Base-by-base conservation (phyloP, 2,329 filamentous ascomycete genomes). In the Pseudodiploospora longispora region DNA sequence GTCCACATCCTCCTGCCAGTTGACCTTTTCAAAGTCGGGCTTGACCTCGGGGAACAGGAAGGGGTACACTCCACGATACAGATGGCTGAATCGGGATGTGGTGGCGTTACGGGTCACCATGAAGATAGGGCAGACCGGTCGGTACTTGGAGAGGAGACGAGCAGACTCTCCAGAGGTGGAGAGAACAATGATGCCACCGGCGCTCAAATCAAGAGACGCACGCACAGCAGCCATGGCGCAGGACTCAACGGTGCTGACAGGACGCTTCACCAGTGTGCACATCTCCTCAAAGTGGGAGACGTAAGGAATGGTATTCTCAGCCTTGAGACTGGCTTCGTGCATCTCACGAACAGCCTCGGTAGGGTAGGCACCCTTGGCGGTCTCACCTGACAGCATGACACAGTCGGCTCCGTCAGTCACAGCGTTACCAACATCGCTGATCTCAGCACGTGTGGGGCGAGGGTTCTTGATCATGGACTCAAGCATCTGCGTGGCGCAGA, bases 391-490 rank as follows among this genome's bases (percentile, higher is more conserved):
- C 74, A 98, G 79, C 93, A 98, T 98, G 68, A 98, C 93, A 72
- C 93, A 98, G 79, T 98, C 93, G 50, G 91, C 89, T 60, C 93
- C 93, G 63, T 98, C 93, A 42, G 95, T 87, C 54, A 98, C 89
- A 55, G 93, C 93, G 69, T 98, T 98, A 58, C 93, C 93, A 51
- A 98, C 93, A 64, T 98, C 93, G 63, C 87, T 95, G 66, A 98
- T 95, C 76, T 98, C 93, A 53, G 93, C 93, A 71, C 93, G 89
- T 52, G 93, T 98, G 41, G 93, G 93, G 52, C 93, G 87, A 55
- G 93, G 93, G 78, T 98, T 98, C 80, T 95, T 96, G 70, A 95
- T 98, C 93, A 98, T 98, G 53, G 89, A 95, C 80, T 98, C 93
- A 57, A 98, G 81, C 93, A 98, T 98, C 77, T 98, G 93, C 35